Base-by-base conservation (phyloP, 1,284 basidiomycete species). In the Rhodotorula sp. region DNA sequence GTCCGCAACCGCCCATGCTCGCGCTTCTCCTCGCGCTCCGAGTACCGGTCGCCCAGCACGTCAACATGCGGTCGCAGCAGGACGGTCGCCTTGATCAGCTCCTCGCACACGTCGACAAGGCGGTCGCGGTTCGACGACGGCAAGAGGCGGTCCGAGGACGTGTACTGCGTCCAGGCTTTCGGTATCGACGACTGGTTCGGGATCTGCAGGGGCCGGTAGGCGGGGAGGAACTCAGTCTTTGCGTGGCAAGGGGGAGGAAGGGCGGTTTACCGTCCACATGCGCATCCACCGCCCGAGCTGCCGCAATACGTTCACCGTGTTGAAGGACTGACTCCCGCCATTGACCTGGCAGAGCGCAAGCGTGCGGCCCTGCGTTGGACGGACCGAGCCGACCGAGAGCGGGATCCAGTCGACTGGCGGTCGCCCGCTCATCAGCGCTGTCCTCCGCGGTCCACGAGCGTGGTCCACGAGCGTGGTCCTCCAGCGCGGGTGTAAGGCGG, bases 51-150 rank as follows among this genome's bases (percentile, higher is more conserved):
- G 2, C 74, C 76, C 39, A 83, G 74, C 5, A 81, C 66, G 10
- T 72, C 71, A 15, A 76, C 67, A 58, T 81, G 78, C 1, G 79
- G 80, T 1, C 70, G 55, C 32, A 82, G 70, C 46, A 83, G 66
- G 51, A 76, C 58, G 12, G 77, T 75, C 2, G 76, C 69, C 50
- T 80, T 80, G 69, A 83, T 76, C 19, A 83, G 75, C 57, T 83
- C 82, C 61, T 83, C 82, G 63, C 79, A 80, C 4, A 83, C 82
- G 76, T 83, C 82, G 51, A 82, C 82, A 21, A 83, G 76, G 21
- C 82, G 78, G 65, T 83, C 82, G n/a, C 82, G 78, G 66, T 83
- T 83, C 2, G 77, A 77, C 19, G 79, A 81, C 9, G 80, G 78
- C 32, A 81, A 66, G 50, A 83, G 74, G 34, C 82, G 75, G 48